phyloP scores from a whole-genome alignment of 345 rosid species.

The Arabidopsis thaliana region TAIR10.1 NC_003074.8:4370001-4370500 shows the following conservation, averaged over 20 bases:
- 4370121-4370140: too few species aligned
- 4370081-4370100: too few species aligned
- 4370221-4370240: not conserved
- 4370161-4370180: not conserved
- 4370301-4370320: not conserved
- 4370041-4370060: not conserved
- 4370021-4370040: not conserved
- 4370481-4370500: slow-evolving; percentile 6
- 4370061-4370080: too few species aligned
- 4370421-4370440: not conserved
- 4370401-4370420: too few species aligned
- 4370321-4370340: too few species aligned
- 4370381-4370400: too few species aligned
- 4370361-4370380: too few species aligned
- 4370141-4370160: too few species aligned
- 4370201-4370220: not conserved
- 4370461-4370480: not conserved
- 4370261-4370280: not conserved
- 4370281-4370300: not conserved
- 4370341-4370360: too few species aligned
- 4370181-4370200: not conserved
- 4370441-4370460: not conserved
- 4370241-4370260: not conserved
- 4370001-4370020: not conserved
- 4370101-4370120: too few species aligned